Percentiles rank a stretch among this genome's conserved stretches.
phyloP scores from a whole-genome alignment of 352 stramenopile species.

The Globisporangium barbulae region DNA sequence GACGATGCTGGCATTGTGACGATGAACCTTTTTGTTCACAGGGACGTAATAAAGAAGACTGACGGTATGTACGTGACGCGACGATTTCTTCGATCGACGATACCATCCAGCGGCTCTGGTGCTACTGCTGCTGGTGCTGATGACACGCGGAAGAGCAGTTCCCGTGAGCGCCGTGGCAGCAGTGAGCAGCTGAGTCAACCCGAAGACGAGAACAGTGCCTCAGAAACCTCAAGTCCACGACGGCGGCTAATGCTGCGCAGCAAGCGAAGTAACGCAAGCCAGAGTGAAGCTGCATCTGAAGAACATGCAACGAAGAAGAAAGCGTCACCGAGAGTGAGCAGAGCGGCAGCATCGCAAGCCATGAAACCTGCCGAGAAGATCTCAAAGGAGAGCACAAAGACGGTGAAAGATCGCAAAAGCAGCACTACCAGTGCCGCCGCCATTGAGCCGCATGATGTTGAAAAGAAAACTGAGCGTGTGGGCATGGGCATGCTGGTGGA shows the following conservation, averaged over 20 bases:
- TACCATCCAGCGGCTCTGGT: constrained; percentile 16
- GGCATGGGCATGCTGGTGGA: constrained; percentile 57
- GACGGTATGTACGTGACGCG: constrained; percentile 60
- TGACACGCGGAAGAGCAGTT: background rate
- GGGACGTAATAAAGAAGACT: background rate
- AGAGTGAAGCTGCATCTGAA: constrained; percentile 12
- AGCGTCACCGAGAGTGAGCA: background rate
- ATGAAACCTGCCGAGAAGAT: background rate
- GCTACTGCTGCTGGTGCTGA: background rate
- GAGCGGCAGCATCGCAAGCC: background rate
- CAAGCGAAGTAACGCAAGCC: background rate
- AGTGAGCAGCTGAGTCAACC: background rate
- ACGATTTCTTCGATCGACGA: constrained; percentile 55
- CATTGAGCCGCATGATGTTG: background rate
- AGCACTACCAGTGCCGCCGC: background rate
- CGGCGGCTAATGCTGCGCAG: constrained; percentile 4
- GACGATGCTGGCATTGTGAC: background rate
- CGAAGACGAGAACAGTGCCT: background rate
- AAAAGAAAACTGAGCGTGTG: constrained; percentile 12
- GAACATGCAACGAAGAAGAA: constrained; percentile 26
- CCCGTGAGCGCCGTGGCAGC: background rate
- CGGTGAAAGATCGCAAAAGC: background rate
- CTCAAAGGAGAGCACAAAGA: background rate
- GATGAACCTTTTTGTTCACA: too few species aligned
- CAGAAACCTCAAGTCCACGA: constrained; percentile 6